Conservation (phyloP, 371 early-diverging fungal species). For the Mortierella sp. region DNA sequence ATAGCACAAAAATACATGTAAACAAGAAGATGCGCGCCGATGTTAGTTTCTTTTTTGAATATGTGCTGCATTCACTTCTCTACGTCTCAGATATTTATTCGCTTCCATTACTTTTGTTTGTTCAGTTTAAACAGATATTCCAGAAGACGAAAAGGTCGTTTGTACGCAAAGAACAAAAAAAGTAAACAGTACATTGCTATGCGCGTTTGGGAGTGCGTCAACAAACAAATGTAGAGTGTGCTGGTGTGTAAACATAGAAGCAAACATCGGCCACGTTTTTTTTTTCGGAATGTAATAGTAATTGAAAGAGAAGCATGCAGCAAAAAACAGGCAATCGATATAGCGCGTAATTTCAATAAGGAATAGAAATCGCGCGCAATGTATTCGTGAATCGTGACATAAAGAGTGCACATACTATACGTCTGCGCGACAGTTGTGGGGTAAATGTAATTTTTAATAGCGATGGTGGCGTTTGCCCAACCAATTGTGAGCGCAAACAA, state of each 20-base stretch:
- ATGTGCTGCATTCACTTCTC: neutral
- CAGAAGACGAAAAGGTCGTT: neutral
- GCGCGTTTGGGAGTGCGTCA: neutral
- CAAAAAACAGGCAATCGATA: too few relatives aligned
- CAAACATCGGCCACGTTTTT: neutral
- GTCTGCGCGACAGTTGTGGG: too few relatives aligned
- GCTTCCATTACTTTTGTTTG: neutral
- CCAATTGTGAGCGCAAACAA: neutral
- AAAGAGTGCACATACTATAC: too few relatives aligned
- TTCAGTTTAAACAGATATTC: slow-evolving; percentile 6
- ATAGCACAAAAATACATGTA: neutral
- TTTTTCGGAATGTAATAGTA: neutral
- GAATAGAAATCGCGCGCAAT: too few relatives aligned
- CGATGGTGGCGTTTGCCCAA: too few relatives aligned
- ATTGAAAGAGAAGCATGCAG: too few relatives aligned
- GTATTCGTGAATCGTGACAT: too few relatives aligned
- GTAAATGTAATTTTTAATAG: too few relatives aligned
- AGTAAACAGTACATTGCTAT: neutral
- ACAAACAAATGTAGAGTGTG: neutral
- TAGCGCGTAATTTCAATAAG: too few relatives aligned
- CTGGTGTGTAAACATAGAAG: neutral
- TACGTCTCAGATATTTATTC: neutral
- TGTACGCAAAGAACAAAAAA: neutral
- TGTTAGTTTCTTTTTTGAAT: neutral
- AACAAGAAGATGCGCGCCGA: neutral